Evolutionary conservation across 2,329 filamentous ascomycete genomes (phyloP).

Genomic region (Pestalotiopsis sp.): DNA sequence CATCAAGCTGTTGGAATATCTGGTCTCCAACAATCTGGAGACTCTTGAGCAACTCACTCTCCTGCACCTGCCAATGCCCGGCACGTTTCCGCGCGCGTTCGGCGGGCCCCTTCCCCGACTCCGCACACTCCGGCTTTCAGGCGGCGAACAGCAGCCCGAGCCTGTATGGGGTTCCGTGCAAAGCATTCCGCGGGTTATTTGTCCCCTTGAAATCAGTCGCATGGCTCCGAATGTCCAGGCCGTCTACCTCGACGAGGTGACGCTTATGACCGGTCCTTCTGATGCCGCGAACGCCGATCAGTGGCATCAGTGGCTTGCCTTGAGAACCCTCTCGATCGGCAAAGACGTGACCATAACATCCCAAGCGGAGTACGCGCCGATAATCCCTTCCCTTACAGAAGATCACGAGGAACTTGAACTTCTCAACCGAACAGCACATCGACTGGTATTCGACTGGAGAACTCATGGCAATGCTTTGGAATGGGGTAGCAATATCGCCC

Average conservation of each 20-base stretch:
- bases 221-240: background rate
- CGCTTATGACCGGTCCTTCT: background rate
- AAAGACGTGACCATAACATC: fast-evolving
- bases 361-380: background rate
- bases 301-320: background rate
- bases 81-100: background rate
- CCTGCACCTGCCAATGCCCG: background rate
- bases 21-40: background rate
- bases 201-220: background rate
- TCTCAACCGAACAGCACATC: background rate
- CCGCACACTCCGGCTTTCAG: background rate
- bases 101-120: background rate
- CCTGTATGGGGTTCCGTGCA: background rate
- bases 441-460: too few species aligned
- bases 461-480: background rate
- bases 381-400: background rate
- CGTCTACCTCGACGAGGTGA: background rate
- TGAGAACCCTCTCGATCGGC: background rate
- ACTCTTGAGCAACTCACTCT: constrained; percentile 3
- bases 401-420: background rate
- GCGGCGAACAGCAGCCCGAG: background rate
- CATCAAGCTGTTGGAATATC: background rate
- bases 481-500: background rate
- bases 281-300: background rate
- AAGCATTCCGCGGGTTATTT: background rate